These are phyloP conservation scores for Heterobasidion occidentale DNA, from an alignment of 1,284 basidiomycete genomes.

Conservation along the genomic window DNA sequence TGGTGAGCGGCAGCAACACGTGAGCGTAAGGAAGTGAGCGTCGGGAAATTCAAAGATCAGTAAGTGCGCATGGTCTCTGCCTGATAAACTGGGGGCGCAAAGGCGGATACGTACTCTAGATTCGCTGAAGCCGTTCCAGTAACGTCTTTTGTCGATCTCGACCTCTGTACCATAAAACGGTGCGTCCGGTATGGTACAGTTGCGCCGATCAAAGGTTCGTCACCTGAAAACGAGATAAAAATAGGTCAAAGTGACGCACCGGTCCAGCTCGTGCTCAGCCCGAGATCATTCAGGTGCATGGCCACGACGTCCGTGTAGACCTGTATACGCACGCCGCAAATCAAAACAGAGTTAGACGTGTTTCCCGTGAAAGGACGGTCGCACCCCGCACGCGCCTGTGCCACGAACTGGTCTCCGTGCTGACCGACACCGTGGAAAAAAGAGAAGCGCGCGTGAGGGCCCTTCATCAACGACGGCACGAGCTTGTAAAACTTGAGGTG, in stretches of 20 bases:
- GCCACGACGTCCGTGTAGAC: not conserved
- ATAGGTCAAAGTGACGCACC: not conserved
- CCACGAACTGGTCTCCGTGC: not conserved
- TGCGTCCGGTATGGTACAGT: too few species aligned
- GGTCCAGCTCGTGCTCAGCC: not conserved
- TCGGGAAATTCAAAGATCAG: too few species aligned
- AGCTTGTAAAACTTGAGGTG: conserved; percentile 3
- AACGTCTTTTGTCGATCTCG: not conserved
- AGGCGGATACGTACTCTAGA: not conserved
- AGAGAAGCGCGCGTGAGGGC: conserved; percentile 1
- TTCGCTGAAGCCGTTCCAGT: not conserved
- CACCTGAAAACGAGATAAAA: too few species aligned
- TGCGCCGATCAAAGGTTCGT: too few species aligned
- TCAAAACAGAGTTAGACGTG: not conserved
- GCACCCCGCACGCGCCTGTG: not conserved
- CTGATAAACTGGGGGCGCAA: too few species aligned
- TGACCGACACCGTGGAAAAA: conserved; percentile 7
- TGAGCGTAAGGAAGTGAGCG: too few species aligned
- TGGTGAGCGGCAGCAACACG: too few species aligned
- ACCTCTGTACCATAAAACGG: not conserved
- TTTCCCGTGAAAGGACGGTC: not conserved
- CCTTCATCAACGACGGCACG: conserved; percentile 2
- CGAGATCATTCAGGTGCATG: not conserved
- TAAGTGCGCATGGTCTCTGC: too few species aligned
- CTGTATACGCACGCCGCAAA: not conserved